Conservation (phyloP, 176 grass and related monocot species). For the Eragrostis nindensis region DNA sequence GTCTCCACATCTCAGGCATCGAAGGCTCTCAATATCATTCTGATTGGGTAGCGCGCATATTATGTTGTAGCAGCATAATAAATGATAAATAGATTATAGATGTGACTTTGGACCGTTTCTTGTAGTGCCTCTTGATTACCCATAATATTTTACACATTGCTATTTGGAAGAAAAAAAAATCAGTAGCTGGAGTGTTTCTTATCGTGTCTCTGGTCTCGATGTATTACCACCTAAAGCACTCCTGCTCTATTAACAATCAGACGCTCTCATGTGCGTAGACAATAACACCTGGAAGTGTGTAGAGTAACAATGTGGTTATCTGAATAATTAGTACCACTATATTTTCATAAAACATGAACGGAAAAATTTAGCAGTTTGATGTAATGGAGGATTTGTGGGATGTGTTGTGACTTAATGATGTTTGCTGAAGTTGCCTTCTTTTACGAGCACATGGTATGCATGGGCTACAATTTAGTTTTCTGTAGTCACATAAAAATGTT, state of each 20-base stretch:
- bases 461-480: not conserved
- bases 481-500: not conserved
- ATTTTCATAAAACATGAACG: not conserved
- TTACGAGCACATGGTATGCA: not conserved
- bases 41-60: not conserved
- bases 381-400: not conserved
- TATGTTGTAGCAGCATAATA: not conserved
- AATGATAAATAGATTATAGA: not conserved
- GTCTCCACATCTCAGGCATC: not conserved
- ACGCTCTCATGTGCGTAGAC: not conserved
- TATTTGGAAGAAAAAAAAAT: not conserved
- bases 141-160: not conserved
- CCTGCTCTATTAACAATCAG: not conserved
- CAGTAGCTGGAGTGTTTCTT: not conserved
- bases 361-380: not conserved
- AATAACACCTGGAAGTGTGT: not conserved
- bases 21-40: not conserved
- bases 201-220: not conserved
- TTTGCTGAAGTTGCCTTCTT: not conserved
- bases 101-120: not conserved
- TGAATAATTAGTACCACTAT: constrained; percentile 3
- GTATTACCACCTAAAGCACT: not conserved
- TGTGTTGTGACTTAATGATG: not conserved
- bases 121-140: not conserved
- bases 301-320: not conserved